Base-by-base conservation (phyloP, 2,329 filamentous ascomycete genomes). In the Epichloe sylvatica region DNA sequence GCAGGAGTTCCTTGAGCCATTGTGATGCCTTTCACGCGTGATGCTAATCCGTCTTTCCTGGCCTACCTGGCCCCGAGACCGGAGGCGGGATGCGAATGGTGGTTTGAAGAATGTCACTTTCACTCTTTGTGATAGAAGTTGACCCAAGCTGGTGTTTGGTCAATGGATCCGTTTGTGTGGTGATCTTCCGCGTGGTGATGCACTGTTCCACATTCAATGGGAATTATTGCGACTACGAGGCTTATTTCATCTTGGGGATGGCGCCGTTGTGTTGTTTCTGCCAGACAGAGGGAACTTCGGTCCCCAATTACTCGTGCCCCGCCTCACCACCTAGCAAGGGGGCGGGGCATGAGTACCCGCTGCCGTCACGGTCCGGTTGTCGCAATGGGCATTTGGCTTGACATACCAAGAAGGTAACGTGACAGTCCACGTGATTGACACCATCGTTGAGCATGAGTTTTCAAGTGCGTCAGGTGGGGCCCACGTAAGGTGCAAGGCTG, bases 1-100 rank as follows among this genome's bases (percentile, higher is more conserved):
- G 51, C 34, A 48, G 45, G 23, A 17, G 44, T 52, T 36, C 43
- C 56, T 54, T 59, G 54, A 36, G 57, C 51, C 61, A 64, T 63
- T 35, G 34, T 49, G 19, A 19, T 40, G 25, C 19, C 15, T 17
- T 35, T 15, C 5, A 7, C 15, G 34, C 25, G 42, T 45, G 45
- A 52, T 45, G 34, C 17, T 36, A 11, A 33, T 5, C 21, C 12
- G 36, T 33, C n/a, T 21, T 39, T 35, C 4, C 37, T 9, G 25
- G 17, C 19, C 19, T 19, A 19, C 19, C 19, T 19, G 19, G 19
- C 40, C 13, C 41, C 39, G 44, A 39, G 13, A 49, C 30, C 13
- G 33, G 47, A 45, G 46, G 33, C 38, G 13, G 2, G 4, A 25
- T 25, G 8, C 12, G 13, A n/a, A 13, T 37, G 35, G 35, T 13